These are phyloP conservation scores for Colletotrichum acutatum DNA, from an alignment of 2,329 filamentous ascomycete species.

Conservation along the genomic window DNA sequence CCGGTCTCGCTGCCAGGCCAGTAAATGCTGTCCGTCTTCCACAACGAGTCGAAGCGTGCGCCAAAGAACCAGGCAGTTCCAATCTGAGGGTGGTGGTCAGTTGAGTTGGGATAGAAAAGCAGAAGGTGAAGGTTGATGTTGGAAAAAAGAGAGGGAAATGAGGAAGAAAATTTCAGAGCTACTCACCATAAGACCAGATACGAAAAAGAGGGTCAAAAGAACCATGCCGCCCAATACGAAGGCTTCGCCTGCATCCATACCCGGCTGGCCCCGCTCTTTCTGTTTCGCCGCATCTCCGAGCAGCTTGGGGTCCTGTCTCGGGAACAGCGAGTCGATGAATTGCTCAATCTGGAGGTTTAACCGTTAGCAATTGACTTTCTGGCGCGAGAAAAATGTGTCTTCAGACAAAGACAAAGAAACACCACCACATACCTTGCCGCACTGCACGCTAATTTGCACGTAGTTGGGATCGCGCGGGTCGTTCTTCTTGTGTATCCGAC, in stretches of 20 bases:
- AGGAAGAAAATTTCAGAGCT: slow-evolving; percentile 13
- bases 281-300: slow-evolving; percentile 54
- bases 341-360: slow-evolving; percentile 78
- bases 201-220: slow-evolving; percentile 73
- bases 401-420: slow-evolving; percentile 1
- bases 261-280: slow-evolving; percentile 52
- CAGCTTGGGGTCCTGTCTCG: slow-evolving; percentile 78
- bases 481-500: slow-evolving; percentile 92
- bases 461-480: slow-evolving; percentile 93
- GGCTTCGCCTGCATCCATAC: slow-evolving; percentile 67
- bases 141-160: not conserved
- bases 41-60: slow-evolving; percentile 76
- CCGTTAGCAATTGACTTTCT: slow-evolving; percentile 34
- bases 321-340: slow-evolving; percentile 95
- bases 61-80: slow-evolving; percentile 82
- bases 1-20: slow-evolving; percentile 33
- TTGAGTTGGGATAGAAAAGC: not conserved
- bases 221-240: slow-evolving; percentile 75
- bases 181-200: slow-evolving; percentile 82
- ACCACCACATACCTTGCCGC: slow-evolving; percentile 75
- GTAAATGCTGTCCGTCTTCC: slow-evolving; percentile 33
- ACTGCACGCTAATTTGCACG: slow-evolving; percentile 89
- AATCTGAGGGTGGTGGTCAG: slow-evolving; percentile 63
- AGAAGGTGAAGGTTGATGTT: not conserved
- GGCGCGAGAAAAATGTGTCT: not conserved